A percentile compares a stretch with the other conserved stretches of the same genome.
These are phyloP conservation scores for Volvox carteri DNA, from an alignment of 163 green algal genomes.

Conservation along the genomic window DNA sequence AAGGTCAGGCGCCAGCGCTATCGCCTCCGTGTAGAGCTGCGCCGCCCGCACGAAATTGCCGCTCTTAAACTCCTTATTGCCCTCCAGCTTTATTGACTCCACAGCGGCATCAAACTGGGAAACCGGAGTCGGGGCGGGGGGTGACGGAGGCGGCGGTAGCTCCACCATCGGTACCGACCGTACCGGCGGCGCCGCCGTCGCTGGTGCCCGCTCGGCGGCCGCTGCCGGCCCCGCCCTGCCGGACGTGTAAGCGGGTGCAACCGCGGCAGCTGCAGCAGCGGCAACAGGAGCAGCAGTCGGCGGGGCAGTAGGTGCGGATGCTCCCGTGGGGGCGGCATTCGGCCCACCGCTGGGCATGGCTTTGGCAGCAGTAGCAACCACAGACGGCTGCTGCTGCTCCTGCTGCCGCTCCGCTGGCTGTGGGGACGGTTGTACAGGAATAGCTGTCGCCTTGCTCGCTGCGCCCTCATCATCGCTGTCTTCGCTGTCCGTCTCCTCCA, in stretches of 20 bases:
- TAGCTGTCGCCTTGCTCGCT: not conserved
- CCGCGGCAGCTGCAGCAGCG: not conserved
- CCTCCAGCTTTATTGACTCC: constrained; percentile 37
- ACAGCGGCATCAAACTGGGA: constrained; percentile 40
- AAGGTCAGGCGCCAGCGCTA: constrained; percentile 56
- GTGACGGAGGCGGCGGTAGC: not conserved
- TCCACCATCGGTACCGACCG: not conserved
- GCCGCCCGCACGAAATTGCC: constrained; percentile 43
- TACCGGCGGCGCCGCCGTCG: not conserved
- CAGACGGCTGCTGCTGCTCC: no score
- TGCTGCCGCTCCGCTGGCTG: not conserved
- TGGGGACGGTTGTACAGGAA: not conserved
- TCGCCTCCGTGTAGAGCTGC: constrained; percentile 58
- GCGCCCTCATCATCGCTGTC: constrained; percentile 1
- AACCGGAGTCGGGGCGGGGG: constrained; percentile 24
- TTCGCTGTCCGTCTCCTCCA: constrained; percentile 50
- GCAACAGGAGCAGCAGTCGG: not conserved
- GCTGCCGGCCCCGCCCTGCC: no score
- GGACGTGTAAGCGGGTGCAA: not conserved
- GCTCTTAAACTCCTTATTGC: constrained; percentile 41
- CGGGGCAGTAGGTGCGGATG: not conserved
- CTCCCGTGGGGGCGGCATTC: not conserved
- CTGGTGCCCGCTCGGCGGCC: not conserved
- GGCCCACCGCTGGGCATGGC: not conserved
- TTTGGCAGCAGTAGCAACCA: not conserved